These are phyloP conservation scores for Boletus tylopilopsis DNA, from an alignment of 768 basidiomycete species.

Conservation along the genomic window DNA sequence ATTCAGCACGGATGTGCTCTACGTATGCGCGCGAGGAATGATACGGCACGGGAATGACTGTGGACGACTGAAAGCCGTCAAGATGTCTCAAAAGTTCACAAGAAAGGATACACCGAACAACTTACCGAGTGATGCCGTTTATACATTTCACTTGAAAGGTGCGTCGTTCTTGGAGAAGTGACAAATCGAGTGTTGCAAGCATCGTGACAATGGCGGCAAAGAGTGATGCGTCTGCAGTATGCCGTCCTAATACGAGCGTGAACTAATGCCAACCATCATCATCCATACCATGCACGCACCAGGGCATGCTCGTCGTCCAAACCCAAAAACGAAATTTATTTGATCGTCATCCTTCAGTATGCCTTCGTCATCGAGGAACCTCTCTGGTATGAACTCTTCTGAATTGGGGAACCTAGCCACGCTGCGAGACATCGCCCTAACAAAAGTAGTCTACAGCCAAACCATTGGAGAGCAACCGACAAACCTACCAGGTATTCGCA, in stretches of 20 bases:
- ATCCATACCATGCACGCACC: neutral
- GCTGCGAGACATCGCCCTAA: slow-evolving; percentile 12
- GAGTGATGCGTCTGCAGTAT: slow-evolving; percentile 2
- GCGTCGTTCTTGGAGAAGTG: neutral
- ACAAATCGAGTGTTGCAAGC: slow-evolving; percentile 12
- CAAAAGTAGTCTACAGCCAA: too few species aligned
- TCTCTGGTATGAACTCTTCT: slow-evolving; percentile 3
- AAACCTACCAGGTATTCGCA: slow-evolving; percentile 9
- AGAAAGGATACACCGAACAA: too few species aligned
- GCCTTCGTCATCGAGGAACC: slow-evolving; percentile 12
- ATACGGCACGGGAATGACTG: slow-evolving; percentile 8
- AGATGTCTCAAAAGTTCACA: too few species aligned
- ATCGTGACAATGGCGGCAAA: slow-evolving; percentile 10
- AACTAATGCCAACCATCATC: too few species aligned
- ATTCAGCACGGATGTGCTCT: neutral
- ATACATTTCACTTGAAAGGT: slow-evolving; percentile 1
- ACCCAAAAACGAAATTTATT: slow-evolving; percentile 10
- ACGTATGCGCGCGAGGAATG: slow-evolving; percentile 1
- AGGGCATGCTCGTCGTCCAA: slow-evolving; percentile 10
- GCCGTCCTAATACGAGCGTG: neutral
- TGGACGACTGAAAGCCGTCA: slow-evolving; percentile 3
- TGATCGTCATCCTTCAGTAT: slow-evolving; percentile 4
- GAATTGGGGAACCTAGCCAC: slow-evolving; percentile 8
- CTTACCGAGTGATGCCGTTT: slow-evolving; percentile 7
- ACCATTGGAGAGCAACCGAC: neutral